Conservation (phyloP, 257 asterid species). For the Schizonepeta tenuifolia region DNA sequence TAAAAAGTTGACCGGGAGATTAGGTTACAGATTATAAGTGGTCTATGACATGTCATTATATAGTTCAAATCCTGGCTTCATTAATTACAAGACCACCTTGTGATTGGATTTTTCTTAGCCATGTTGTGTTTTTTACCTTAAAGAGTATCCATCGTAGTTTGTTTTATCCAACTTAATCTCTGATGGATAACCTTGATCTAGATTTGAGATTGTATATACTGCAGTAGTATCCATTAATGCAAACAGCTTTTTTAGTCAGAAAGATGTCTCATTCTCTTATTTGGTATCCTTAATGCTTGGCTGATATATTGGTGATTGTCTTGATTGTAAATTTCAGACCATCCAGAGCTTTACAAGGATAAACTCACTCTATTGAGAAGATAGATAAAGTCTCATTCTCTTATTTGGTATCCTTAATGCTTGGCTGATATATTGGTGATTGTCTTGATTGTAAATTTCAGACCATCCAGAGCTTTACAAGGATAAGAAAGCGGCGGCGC, state of each 20-base stretch:
- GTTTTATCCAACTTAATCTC: background rate
- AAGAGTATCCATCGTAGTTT: background rate
- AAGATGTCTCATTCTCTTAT: background rate
- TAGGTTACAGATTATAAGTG: background rate
- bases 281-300: background rate
- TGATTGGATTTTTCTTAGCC: background rate
- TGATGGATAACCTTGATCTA: background rate
- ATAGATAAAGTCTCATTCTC: too few relatives aligned
- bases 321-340: slow-evolving; percentile 53
- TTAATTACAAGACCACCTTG: background rate
- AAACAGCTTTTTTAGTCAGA: background rate
- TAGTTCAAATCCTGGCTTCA: background rate
- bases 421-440: slow-evolving; percentile 22
- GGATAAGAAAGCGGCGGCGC: slow-evolving; percentile 48
- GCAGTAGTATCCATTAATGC: background rate
- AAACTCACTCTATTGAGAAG: too few relatives aligned
- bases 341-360: slow-evolving; percentile 66
- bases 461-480: slow-evolving; percentile 71
- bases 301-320: slow-evolving; percentile 26
- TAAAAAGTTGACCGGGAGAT: background rate
- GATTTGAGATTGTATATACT: background rate
- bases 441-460: slow-evolving; percentile 42
- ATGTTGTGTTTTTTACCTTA: background rate
- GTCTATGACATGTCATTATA: background rate
- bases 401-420: background rate